Base-by-base conservation (phyloP, 2,329 filamentous ascomycete species). In the Hysterium pulicare region DNA sequence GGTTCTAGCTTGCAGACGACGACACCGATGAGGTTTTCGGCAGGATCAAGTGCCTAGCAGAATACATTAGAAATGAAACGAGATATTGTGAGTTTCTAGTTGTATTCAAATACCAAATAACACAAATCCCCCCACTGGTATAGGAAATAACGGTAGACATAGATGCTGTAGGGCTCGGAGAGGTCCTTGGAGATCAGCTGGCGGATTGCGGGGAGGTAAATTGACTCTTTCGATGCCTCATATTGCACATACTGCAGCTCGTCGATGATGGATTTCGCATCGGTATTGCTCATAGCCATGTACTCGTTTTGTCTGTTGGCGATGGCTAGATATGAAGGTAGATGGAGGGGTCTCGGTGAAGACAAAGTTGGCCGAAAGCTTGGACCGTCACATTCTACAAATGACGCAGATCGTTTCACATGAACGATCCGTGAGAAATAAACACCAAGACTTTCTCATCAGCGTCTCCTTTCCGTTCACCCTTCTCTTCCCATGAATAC, bases 111-210 rank as follows among this genome's bases (percentile, higher is more conserved):
- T 71, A 91, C 90, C 83, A 97, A 87, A 69, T 89, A 97, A 69
- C 93, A 98, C n/a, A 98, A 73, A 61, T 97, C 86, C 4, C 87
- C 87, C 93, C 93, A 98, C 78, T 97, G 90, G 63, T 94, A 95
- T 15, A 98, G 74, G 59, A 98, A 98, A 67, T 98, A 98, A 23
- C 93, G 83, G 68, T 97, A 98, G 45, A 98, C 93, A 72, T 98
- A 98, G 64, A 98, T 97, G 70, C 91, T 97, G 68, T 98, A 98
- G 1, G 93, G 93, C 68, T 98, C 93, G 55, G 91, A 97, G 38
- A 98, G 78, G 64, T 97, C 93, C 59, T 91, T 95, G 33, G 90
- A 93, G 59, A 98, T 98, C 61, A 98, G 73, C 44, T 90, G 84
- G 42, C 91, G 84, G 68, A 98, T 96, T 32, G 89, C 83, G 26